Evolutionary conservation across 2,329 filamentous ascomycete genomes (phyloP), one percentile per base, ranked within the genome.

Genomic region (Chaetomium strumarium): DNA sequence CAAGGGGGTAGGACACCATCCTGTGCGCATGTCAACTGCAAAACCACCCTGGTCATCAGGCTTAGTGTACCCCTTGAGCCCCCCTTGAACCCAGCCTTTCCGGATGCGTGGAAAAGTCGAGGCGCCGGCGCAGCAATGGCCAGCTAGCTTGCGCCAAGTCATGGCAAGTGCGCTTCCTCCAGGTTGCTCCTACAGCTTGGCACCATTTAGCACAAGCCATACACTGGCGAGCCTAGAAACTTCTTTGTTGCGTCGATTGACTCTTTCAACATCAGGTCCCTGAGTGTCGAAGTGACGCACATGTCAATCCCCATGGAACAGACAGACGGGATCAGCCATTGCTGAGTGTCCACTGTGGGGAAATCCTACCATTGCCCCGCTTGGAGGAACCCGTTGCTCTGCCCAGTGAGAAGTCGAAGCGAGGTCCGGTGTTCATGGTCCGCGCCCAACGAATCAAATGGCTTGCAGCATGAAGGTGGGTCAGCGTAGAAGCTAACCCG

Each of bases 1-100:
- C 47, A 24, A 37, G 50, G 52, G 47, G 45, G 53, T n/a, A 45
- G 51, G 54, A 56, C 56, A 57, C 56, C 47, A 51, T 46, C 47
- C 49, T 42, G 24, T 24, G 24, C 11, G 19, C 39, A 41, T 5
- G 5, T 20, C 29, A 14, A 14, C 19, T 20, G 8, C 36, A 38
- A 39, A 12, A 14, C 16, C 37, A 46, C 54, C 54, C 43, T 19
- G 37, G 43, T 38, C 51, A 40, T 24, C 24, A 17, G 40, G 19
- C 24, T 7, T 7, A n/a, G n/a, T n/a, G 30, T 17, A 16, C 49
- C 46, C 49, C 45, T 38, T 39, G 14, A 37, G 19, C 51, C 30
- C 49, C 41, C 53, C 44, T 38, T 36, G n/a, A 13, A 29, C n/a
- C 51, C 30, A 42, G 38, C 56, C 51, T 52, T 59, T 53, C 57